Evolutionary conservation across 306 rosid species (phyloP), one percentile per base, ranked within the genome.

Genomic region (Echinosophora koreensis): DNA sequence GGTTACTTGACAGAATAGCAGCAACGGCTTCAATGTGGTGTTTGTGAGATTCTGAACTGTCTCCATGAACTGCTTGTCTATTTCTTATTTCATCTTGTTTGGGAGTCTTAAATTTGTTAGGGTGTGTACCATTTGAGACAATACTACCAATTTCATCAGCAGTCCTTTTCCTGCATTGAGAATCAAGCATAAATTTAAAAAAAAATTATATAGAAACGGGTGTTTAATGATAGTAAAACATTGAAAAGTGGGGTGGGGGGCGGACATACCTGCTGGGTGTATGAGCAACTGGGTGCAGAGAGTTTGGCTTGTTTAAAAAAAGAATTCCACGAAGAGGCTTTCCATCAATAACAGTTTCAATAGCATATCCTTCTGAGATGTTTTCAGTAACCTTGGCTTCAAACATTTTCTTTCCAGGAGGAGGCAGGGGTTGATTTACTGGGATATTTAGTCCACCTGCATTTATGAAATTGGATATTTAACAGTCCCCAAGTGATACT

Each of bases 301-400:
- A 46, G 74, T 66, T 86, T 70, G 90, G 82, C 75, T 85, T 86
- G 90, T 82, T 88, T 74, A 87, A 49, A 81, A 95, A 89, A 76
- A 95, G 75, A 59, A 95, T 15, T 79, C 99, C 99, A 13, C 85
- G 92, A 69, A 95, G 91, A 75, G 88, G 97, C 91, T 86, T 95
- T 80, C 99, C 99, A 70, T 95, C 98, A 38, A 95, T 88, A 62
- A 87, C 82, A 58, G 99, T 92, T 89, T 95, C 99, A 46, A 95
- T 86, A 16, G 87, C 57, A 66, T 80, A 90, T 69, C 98, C 98
- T 62, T 78, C 87, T 3, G 83, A 50, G 74, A 79, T 85, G 85
- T 74, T 88, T 81, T 88, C 89, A 37, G 90, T 87, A 75, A 95
- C 89, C 84, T 76, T 89, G 80, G 97, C 97, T 82, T 86, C 90